These are phyloP conservation scores for Allium fistulosum DNA, from an alignment of 106 monocot species.

Conservation along the genomic window DNA sequence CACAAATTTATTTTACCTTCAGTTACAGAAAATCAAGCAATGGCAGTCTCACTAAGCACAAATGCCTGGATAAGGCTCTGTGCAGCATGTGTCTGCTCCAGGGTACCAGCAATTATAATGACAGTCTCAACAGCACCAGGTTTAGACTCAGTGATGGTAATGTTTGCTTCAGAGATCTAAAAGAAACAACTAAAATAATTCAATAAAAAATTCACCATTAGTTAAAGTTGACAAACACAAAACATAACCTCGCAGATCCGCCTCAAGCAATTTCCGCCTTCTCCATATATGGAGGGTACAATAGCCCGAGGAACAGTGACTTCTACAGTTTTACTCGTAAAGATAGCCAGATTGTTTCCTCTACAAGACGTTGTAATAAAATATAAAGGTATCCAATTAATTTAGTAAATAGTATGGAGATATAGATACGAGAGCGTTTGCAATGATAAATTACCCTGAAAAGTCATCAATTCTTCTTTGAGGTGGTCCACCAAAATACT, in stretches of 20 bases:
- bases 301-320: slow-evolving; percentile 70
- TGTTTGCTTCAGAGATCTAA: slow-evolving; percentile 94
- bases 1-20: slow-evolving; percentile 2
- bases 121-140: slow-evolving; percentile 77
- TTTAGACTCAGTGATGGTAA: slow-evolving; percentile 73
- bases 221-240: background rate
- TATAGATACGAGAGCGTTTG: background rate
- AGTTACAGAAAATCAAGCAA: slow-evolving; percentile 18
- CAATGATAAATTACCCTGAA: slow-evolving; percentile 8
- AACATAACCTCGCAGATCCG: slow-evolving; percentile 73
- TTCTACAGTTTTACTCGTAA: slow-evolving; percentile 70
- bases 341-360: slow-evolving; percentile 37
- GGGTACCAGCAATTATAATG: slow-evolving; percentile 81
- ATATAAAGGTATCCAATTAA: too few relatives aligned
- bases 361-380: slow-evolving; percentile 17
- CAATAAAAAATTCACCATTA: background rate
- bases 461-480: slow-evolving; percentile 21
- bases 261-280: slow-evolving; percentile 71
- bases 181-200: background rate
- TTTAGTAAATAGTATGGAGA: too few relatives aligned
- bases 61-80: slow-evolving; percentile 97
- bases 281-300: slow-evolving; percentile 77
- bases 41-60: slow-evolving; percentile 58
- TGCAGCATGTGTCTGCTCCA: slow-evolving; percentile 94
- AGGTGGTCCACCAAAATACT: slow-evolving; percentile 7